These are phyloP conservation scores for Austroboletus niveus DNA, from an alignment of 1,284 basidiomycete species.

Conservation along the genomic window DNA sequence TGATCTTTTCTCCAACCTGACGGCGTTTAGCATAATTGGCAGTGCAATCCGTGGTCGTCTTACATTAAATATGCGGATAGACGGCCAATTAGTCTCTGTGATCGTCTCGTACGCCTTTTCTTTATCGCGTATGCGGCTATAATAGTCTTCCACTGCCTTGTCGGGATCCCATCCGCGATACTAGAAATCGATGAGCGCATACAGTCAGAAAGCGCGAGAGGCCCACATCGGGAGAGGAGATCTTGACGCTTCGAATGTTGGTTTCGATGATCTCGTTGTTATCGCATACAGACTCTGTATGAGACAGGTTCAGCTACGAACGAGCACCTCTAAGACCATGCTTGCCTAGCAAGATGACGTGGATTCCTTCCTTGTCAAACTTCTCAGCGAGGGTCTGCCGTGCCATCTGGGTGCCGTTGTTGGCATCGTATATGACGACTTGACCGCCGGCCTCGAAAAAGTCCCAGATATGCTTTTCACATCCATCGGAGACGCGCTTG, in stretches of 20 bases:
- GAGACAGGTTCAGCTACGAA: not conserved
- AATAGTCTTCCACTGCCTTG: slow-evolving; percentile 89
- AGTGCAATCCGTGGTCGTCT: slow-evolving; percentile 14
- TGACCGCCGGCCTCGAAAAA: slow-evolving; percentile 90
- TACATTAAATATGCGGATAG: slow-evolving; percentile 94
- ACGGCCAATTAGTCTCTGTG: slow-evolving; percentile 83
- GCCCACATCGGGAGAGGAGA: slow-evolving; percentile 93
- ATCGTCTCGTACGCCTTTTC: slow-evolving; percentile 89
- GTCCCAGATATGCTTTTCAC: slow-evolving; percentile 87
- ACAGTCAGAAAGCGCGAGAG: not conserved
- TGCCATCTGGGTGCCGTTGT: slow-evolving; percentile 78
- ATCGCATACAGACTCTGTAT: slow-evolving; percentile 79
- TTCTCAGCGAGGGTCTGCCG: slow-evolving; percentile 77
- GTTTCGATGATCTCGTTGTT: slow-evolving; percentile 90
- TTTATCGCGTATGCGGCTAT: slow-evolving; percentile 83
- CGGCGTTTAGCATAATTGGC: slow-evolving; percentile 5
- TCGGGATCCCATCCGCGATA: slow-evolving; percentile 94
- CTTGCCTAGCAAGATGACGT: slow-evolving; percentile 91
- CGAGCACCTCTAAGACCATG: not conserved
- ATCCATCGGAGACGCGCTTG: slow-evolving; percentile 70
- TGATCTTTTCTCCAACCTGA: slow-evolving; percentile 90
- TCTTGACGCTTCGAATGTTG: slow-evolving; percentile 96
- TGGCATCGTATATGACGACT: slow-evolving; percentile 99
- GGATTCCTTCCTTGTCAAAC: slow-evolving; percentile 81
- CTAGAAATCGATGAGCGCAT: slow-evolving; percentile 39